phyloP scores from a whole-genome alignment of 73 alveolate species.

The Urostyla sp. region DNA sequence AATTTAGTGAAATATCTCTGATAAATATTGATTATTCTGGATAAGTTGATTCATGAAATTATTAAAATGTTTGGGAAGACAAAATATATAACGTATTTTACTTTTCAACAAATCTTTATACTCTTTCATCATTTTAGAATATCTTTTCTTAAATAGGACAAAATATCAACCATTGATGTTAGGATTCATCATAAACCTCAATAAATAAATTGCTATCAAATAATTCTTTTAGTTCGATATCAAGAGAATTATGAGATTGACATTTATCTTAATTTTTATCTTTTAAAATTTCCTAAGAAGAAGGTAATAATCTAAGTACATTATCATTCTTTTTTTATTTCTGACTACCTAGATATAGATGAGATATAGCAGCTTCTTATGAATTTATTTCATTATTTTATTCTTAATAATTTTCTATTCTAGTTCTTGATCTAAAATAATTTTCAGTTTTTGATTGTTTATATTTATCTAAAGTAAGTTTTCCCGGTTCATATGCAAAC shows the following conservation, averaged over 20 bases:
- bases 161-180: constrained; percentile 55
- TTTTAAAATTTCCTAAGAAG: not conserved
- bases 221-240: not conserved
- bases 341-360: not conserved
- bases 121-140: not conserved
- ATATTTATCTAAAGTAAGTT: not conserved
- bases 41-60: not conserved
- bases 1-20: constrained; percentile 13
- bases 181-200: constrained; percentile 48
- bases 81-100: constrained; percentile 28
- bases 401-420: not conserved
- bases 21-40: not conserved
- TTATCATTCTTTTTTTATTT: not conserved
- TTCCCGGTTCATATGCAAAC: constrained; percentile 21
- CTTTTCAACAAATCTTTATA: not conserved
- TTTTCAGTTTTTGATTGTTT: not conserved
- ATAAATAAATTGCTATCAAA: constrained; percentile 30
- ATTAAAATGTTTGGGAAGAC: constrained; percentile 4
- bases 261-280: too few relatives aligned
- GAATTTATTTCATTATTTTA: not conserved
- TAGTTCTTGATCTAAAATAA: not conserved
- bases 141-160: constrained; percentile 25
- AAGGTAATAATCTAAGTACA: not conserved
- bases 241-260: not conserved
- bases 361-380: not conserved